Base-by-base conservation (phyloP, 2,329 filamentous ascomycete genomes). In the Botrytis byssoidea region DNA sequence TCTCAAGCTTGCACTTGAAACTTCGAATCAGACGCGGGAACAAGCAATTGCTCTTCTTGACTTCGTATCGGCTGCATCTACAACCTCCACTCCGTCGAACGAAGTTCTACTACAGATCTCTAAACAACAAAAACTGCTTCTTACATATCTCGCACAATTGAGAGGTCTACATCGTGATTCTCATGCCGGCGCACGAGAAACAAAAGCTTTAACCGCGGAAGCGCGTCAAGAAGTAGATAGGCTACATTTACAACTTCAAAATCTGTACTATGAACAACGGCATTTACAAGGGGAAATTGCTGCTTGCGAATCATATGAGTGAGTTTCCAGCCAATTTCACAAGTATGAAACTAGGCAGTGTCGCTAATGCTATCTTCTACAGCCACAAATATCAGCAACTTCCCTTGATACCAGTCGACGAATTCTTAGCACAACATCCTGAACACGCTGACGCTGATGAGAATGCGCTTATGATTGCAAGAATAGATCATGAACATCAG, bases 251-350 rank as follows among this genome's bases (percentile, higher is more conserved):
- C 93, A 97, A 80, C 87, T 99, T 72, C 95, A 98, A 83, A 99
- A 99, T 80, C 85, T 99, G 12, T 97, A 96, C 82, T 99, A 99
- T 81, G 95, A 99, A 83, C 95, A 98, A 84, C 88, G 93, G 72
- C 94, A 98, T 82, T 85, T 99, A 72, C 90, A 93, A 76, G 93
- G 93, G 67, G 96, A 99, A 83, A 98, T 99, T 75, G 86, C 89
- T 0, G 94, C 93, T 14, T 98, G 96, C 82, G 93, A 97, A 81
- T 92, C 91, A 70, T 98, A 97, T 79, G 93, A 97, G 94, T 97
- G 84, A 75, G 93, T 88, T 20, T n/a, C 25, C 68, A 42, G 2
- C n/a, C 14, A 35, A 57, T 29, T 57, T 8, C 3, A 16, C 5
- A 32, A 42, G 10, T 71, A 46, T 73, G 40, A 63, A 46, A 10